Evolutionary conservation across 176 grass and related monocot species (phyloP).

Genomic region (Alloteropsis semialata): DNA sequence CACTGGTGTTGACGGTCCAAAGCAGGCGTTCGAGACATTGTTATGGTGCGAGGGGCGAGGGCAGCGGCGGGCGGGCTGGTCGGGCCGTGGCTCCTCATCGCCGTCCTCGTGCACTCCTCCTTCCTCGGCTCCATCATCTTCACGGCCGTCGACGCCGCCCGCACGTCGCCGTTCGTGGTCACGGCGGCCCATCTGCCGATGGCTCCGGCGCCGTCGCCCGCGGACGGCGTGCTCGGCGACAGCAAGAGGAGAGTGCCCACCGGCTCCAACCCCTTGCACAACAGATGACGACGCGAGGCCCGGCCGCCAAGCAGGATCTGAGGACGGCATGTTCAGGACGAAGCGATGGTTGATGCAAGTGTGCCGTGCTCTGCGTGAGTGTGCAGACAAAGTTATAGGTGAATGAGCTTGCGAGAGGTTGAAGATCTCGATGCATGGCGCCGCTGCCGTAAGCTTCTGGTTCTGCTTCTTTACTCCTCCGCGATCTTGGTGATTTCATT

Average conservation of each 20-base stretch:
- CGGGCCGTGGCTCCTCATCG: constrained; percentile 39
- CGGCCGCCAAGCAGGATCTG: not conserved
- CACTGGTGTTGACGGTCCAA: not conserved
- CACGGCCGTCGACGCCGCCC: constrained; percentile 46
- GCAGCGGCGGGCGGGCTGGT: constrained; percentile 2
- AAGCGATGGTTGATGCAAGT: not conserved
- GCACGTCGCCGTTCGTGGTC: constrained; percentile 42
- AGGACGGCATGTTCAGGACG: not conserved
- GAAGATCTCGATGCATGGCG: not conserved
- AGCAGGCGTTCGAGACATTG: not conserved
- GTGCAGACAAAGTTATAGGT: not conserved
- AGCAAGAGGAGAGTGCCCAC: constrained; percentile 49
- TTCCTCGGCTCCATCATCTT: constrained; percentile 40
- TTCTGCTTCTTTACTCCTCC: constrained; percentile 38
- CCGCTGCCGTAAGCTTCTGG: constrained; percentile 23
- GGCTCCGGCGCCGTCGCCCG: constrained; percentile 34
- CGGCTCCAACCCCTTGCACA: constrained; percentile 70
- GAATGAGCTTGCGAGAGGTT: not conserved
- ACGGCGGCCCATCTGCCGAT: constrained; percentile 4
- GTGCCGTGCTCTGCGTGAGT: not conserved
- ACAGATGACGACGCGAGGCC: constrained; percentile 33
- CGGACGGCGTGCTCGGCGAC: constrained; percentile 5
- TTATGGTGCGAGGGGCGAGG: constrained; percentile 24
- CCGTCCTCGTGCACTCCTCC: constrained; percentile 42
- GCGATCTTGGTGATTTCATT: not conserved